Conservation (phyloP, 495 filamentous ascomycete species). For the Gamarada debralockiae region DNA sequence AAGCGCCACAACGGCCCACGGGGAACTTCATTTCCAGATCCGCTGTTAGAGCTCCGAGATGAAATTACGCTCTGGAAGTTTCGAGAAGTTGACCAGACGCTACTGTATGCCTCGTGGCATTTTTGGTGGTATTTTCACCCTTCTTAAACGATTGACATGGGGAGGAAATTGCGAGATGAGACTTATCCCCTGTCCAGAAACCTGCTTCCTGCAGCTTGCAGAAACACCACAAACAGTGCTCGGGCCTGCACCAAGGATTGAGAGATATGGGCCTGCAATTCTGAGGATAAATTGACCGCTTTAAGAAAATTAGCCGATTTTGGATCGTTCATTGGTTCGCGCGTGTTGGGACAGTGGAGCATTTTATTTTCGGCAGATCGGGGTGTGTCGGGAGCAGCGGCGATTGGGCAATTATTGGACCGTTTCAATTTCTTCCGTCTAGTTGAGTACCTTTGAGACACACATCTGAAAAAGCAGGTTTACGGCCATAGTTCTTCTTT, state of each 20-base stretch:
- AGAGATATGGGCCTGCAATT: too few relatives aligned
- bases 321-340: neutral
- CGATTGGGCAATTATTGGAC: neutral
- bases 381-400: neutral
- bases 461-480: constrained; percentile 5
- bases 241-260: neutral
- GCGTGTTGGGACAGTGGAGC: neutral
- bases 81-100: neutral
- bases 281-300: too few relatives aligned
- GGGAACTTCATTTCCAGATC: neutral
- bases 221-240: neutral
- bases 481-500: constrained; percentile 81
- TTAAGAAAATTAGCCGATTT: neutral
- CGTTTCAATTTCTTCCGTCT: too few relatives aligned
- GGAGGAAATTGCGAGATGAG: neutral
- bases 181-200: neutral
- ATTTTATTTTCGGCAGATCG: too few relatives aligned
- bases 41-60: neutral
- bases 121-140: neutral
- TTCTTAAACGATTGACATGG: too few relatives aligned
- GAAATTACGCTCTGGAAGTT: neutral
- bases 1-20: neutral
- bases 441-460: too few relatives aligned
- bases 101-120: neutral
- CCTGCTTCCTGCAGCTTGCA: neutral